These are phyloP conservation scores for Eleusine coracana DNA, from an alignment of 176 grass and related monocot genomes.

Conservation along the genomic window DNA sequence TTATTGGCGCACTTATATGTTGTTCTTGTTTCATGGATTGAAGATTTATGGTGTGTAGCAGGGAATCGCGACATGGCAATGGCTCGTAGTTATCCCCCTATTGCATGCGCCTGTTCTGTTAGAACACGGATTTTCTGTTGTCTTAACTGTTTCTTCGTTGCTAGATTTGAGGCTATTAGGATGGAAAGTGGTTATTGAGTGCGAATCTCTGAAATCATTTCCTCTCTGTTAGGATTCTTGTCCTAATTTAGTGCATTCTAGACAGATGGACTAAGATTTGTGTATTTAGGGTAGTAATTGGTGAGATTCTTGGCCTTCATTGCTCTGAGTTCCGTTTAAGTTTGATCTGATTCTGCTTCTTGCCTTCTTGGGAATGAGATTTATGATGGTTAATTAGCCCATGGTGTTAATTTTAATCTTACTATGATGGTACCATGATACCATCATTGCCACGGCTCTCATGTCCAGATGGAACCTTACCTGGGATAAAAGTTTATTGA, in stretches of 20 bases:
- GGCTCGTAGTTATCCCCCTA: neutral
- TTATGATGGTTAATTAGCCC: slow-evolving; percentile 10
- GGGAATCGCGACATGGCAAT: neutral
- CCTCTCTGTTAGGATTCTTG: neutral
- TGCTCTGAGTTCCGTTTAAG: neutral
- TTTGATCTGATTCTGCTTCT: neutral
- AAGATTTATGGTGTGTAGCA: neutral
- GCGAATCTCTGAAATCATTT: neutral
- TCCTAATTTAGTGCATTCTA: neutral
- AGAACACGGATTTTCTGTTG: slow-evolving; percentile 4
- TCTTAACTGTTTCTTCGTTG: neutral
- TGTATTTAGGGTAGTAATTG: neutral
- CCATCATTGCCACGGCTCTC: neutral
- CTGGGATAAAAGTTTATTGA: slow-evolving; percentile 2
- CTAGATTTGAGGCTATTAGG: slow-evolving; percentile 23
- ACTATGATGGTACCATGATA: slow-evolving; percentile 20
- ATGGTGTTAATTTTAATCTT: slow-evolving; percentile 18
- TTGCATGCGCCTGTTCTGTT: slow-evolving; percentile 16
- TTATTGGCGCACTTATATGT: neutral
- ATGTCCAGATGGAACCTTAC: slow-evolving; percentile 7
- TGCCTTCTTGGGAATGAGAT: slow-evolving; percentile 3
- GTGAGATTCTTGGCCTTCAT: neutral
- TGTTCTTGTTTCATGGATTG: neutral
- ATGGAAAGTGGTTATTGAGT: neutral
- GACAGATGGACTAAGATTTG: slow-evolving; percentile 5